Evolutionary conservation across 2,329 filamentous ascomycete species (phyloP).

Genomic region (Fusarium sp.): DNA sequence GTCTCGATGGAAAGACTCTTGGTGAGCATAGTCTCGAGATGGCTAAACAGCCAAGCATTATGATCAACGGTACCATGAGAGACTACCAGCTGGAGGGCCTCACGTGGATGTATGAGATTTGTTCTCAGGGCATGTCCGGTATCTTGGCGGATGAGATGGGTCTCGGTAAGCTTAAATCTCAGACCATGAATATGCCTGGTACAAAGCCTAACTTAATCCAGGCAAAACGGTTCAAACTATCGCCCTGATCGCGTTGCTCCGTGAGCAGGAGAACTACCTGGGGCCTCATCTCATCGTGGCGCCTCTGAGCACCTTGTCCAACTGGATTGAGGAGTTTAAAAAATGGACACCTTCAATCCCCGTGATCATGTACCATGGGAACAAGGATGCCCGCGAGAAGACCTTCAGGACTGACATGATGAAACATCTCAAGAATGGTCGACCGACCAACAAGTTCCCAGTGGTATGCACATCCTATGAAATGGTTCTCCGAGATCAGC

Average conservation of each 20-base stretch:
- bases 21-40: slow-evolving; percentile 79
- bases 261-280: slow-evolving; percentile 84
- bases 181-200: rapidly evolving
- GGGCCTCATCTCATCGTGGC: slow-evolving; percentile 93
- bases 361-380: slow-evolving; percentile 91
- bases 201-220: slow-evolving; percentile 45
- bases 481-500: slow-evolving; percentile 91
- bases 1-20: slow-evolving; percentile 70
- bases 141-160: slow-evolving; percentile 97
- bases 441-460: slow-evolving; percentile 78
- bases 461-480: slow-evolving; percentile 96
- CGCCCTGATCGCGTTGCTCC: slow-evolving; percentile 84
- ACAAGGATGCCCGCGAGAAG: slow-evolving; percentile 79
- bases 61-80: slow-evolving; percentile 90
- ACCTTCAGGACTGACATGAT: slow-evolving; percentile 81
- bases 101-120: slow-evolving; percentile 93
- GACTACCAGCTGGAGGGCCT: slow-evolving; percentile 94
- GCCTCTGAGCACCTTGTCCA: slow-evolving; percentile 90
- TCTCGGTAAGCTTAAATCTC: slow-evolving; percentile 62
- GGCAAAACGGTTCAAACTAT: slow-evolving; percentile 95
- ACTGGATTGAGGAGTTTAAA: slow-evolving; percentile 95
- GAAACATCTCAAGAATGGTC: slow-evolving; percentile 72
- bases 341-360: slow-evolving; percentile 92
- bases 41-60: slow-evolving; percentile 85
- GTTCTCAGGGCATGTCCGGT: slow-evolving; percentile 85